phyloP scores from a whole-genome alignment of 2,329 filamentous ascomycete species.

The Arachnomyces sp. region DNA sequence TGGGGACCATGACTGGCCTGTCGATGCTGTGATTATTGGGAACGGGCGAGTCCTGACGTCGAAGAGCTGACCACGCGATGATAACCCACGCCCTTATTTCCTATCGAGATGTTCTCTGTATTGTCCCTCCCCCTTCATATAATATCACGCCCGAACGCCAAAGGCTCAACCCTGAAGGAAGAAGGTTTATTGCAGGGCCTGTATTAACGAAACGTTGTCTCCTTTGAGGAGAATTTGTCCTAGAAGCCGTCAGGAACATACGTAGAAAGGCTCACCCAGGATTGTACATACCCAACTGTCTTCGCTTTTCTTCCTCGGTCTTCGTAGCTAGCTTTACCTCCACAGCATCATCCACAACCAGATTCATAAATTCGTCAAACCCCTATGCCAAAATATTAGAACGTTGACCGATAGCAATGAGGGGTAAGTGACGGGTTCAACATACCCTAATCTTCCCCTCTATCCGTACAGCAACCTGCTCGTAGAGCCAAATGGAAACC shows the following conservation, averaged over 20 bases:
- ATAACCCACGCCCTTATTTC: constrained; percentile 13
- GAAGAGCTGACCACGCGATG: constrained; percentile 15
- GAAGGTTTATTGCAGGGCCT: constrained; percentile 37
- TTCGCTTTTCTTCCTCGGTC: constrained; percentile 68
- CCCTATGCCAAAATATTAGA: constrained; percentile 50
- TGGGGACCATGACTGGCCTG: constrained; percentile 64
- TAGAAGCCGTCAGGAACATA: constrained; percentile 26
- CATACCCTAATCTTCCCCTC: constrained; percentile 90
- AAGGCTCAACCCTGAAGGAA: background rate
- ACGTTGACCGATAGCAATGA: constrained; percentile 6
- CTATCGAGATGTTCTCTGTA: constrained; percentile 1
- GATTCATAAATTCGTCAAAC: constrained; percentile 99
- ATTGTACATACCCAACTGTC: constrained; percentile 59
- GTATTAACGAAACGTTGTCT: constrained; percentile 79
- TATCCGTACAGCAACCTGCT: constrained; percentile 87
- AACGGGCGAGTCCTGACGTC: constrained; percentile 49
- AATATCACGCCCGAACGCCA: constrained; percentile 5
- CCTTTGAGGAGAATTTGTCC: constrained; percentile 81
- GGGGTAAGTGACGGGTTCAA: constrained; percentile 10
- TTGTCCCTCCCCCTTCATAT: background rate
- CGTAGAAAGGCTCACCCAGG: constrained; percentile 5
- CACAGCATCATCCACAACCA: constrained; percentile 90
- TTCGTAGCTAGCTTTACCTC: constrained; percentile 83
- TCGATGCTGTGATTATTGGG: constrained; percentile 70
- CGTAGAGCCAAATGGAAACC: constrained; percentile 93